Percentiles rank a stretch among this genome's conserved stretches.
Evolutionary conservation across 257 asterid genomes (phyloP).

Genomic region (Striga asiatica): DNA sequence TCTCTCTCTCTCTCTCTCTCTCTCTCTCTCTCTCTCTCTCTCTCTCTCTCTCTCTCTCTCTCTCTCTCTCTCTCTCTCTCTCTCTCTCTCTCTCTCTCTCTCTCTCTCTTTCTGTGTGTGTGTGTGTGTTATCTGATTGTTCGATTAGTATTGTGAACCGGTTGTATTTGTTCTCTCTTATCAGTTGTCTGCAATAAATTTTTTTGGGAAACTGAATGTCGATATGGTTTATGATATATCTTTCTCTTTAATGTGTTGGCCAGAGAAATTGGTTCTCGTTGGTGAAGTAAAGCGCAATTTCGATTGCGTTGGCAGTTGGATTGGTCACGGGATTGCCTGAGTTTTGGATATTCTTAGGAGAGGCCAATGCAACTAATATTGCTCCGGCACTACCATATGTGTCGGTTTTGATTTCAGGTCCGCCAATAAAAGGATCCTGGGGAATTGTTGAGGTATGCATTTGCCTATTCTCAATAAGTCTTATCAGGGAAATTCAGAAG

Average conservation of each 20-base stretch:
- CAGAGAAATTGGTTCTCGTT: constrained; percentile 41
- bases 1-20: too few species aligned
- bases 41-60: too few species aligned
- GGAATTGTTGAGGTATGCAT: constrained; percentile 74
- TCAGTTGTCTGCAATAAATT: neutral
- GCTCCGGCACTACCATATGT: constrained; percentile 68
- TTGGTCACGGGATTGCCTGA: constrained; percentile 49
- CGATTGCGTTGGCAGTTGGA: constrained; percentile 59
- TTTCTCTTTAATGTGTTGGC: constrained; percentile 11
- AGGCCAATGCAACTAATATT: constrained; percentile 42
- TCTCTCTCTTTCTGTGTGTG: neutral
- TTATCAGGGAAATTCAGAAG: constrained; percentile 88
- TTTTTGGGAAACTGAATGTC: neutral
- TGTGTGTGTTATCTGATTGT: neutral
- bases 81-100: too few species aligned
- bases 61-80: too few species aligned
- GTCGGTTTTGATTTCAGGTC: constrained; percentile 86
- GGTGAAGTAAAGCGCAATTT: constrained; percentile 51
- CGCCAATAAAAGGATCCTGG: constrained; percentile 98
- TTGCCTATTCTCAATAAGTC: constrained; percentile 92
- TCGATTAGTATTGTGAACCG: too few species aligned
- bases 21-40: too few species aligned
- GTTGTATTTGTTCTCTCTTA: neutral
- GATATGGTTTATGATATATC: neutral
- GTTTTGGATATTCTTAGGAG: constrained; percentile 27